Conservation (phyloP, 768 basidiomycete genomes). For the Kwoniella dejecticola region DNA sequence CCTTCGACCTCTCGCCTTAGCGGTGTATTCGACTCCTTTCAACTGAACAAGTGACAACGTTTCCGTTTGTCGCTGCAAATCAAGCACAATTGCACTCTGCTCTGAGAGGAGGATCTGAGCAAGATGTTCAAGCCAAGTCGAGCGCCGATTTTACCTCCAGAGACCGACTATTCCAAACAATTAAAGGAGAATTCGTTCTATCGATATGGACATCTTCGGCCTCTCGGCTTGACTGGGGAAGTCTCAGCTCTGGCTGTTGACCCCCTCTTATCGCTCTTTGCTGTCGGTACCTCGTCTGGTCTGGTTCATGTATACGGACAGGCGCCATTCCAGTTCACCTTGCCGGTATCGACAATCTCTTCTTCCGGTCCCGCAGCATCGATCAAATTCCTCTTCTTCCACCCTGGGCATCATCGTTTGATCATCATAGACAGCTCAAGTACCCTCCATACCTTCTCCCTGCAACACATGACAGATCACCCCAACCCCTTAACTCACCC, state of each 20-base stretch:
- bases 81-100: background rate
- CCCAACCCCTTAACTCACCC: slow-evolving; percentile 41
- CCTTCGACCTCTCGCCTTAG: background rate
- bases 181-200: slow-evolving; percentile 51
- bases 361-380: slow-evolving; percentile 18
- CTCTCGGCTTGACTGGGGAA: slow-evolving; percentile 52
- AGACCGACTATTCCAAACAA: slow-evolving; percentile 48
- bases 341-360: slow-evolving; percentile 36
- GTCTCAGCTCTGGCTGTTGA: slow-evolving; percentile 56
- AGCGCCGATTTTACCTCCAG: slow-evolving; percentile 28
- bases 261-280: slow-evolving; percentile 55
- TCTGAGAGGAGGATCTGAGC: background rate
- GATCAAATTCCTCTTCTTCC: slow-evolving; percentile 37
- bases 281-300: slow-evolving; percentile 66
- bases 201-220: slow-evolving; percentile 51
- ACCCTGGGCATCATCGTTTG: slow-evolving; percentile 38
- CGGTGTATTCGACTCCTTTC: slow-evolving; percentile 1
- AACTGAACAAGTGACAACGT: too few species aligned
- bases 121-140: slow-evolving; percentile 48
- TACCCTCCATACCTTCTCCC: slow-evolving; percentile 40
- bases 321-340: slow-evolving; percentile 61
- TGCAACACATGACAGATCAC: slow-evolving; percentile 40
- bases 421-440: slow-evolving; percentile 39
- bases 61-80: too few species aligned
- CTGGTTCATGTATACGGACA: slow-evolving; percentile 68